These are phyloP conservation scores for Nigrospora sphaerica DNA, from an alignment of 2,329 filamentous ascomycete species.

Conservation along the genomic window DNA sequence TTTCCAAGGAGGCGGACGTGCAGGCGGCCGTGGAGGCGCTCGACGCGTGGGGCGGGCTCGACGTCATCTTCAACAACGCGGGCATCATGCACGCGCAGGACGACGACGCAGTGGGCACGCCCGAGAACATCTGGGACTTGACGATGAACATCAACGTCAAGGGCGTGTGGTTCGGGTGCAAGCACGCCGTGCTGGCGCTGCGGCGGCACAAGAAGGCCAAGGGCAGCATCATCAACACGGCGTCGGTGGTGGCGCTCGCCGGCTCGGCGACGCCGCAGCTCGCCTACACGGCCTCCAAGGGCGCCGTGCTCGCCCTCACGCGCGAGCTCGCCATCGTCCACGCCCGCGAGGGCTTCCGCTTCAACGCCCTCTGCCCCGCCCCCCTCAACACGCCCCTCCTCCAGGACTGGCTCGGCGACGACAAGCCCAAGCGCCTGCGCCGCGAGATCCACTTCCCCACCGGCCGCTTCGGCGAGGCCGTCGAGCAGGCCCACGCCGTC, in stretches of 20 bases:
- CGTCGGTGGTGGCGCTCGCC: slow-evolving; percentile 80
- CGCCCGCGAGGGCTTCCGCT: slow-evolving; percentile 79
- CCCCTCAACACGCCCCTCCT: slow-evolving; percentile 87
- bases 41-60: slow-evolving; percentile 80
- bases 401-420: slow-evolving; percentile 90
- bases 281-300: slow-evolving; percentile 91
- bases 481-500: slow-evolving; percentile 87
- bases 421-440: slow-evolving; percentile 70
- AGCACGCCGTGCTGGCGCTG: slow-evolving; percentile 79
- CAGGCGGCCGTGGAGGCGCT: slow-evolving; percentile 65
- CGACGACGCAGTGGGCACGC: slow-evolving; percentile 73
- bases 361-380: slow-evolving; percentile 86
- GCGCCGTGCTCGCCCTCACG: slow-evolving; percentile 83
- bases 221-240: slow-evolving; percentile 86
- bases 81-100: slow-evolving; percentile 91
- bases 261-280: slow-evolving; percentile 83
- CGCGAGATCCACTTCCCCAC: slow-evolving; percentile 86
- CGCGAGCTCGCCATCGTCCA: slow-evolving; percentile 88
- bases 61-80: slow-evolving; percentile 95
- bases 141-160: slow-evolving; percentile 95
- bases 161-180: slow-evolving; percentile 94
- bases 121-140: slow-evolving; percentile 88
- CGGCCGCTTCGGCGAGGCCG: slow-evolving; percentile 84
- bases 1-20: slow-evolving; percentile 78
- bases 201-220: slow-evolving; percentile 72